Evolutionary conservation across 495 filamentous ascomycete species (phyloP), one percentile per base, ranked within the genome.

Genomic region (Penicillium cinerascens): DNA sequence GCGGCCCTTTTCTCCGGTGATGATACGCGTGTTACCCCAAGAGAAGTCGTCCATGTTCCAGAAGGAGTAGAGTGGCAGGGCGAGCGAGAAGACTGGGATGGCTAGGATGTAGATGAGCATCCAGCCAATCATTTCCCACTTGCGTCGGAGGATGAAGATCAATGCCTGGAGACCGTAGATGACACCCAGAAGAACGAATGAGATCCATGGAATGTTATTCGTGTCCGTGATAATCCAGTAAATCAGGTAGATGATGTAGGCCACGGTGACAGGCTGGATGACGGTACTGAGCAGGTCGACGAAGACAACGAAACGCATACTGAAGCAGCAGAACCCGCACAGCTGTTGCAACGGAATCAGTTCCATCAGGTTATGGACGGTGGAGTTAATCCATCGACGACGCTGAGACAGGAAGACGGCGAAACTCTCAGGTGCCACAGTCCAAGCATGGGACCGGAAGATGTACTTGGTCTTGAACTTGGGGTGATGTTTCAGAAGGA

Each of bases 41-140:
- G 85, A 87, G 82, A 99, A 99, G 77, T 99, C 93, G 68, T 99
- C 93, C 93, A 97, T 97, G 71, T 97, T 80, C 93, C 93, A 99
- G 83, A 99, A 99, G 40, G 92, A 80, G 71, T 97, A 99, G 6
- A 99, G 79, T 1, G 93, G 93, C 7, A 99, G 78, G 45, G 82
- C 91, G 55, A 95, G 87, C 25, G 89, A 83, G 80, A 95, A 97
- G 56, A 99, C 82, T 11, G 93, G 93, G 48, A 95, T 85, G 46
- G 93, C 95, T 21, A 93, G 59, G 42, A 99, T 77, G 71, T 99
- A 99, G 46, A 99, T 83, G 54, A 99, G 71, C 91, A 99, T 96
- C 93, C 93, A 99, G 15, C 92, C 93, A 55, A 99, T 86, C 89
- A 96, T 96, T 66, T 99, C 91, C 93, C 93, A 99, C 75, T 96